These are phyloP conservation scores for Extremus antarcticus DNA, from an alignment of 495 filamentous ascomycete species.

Conservation along the genomic window DNA sequence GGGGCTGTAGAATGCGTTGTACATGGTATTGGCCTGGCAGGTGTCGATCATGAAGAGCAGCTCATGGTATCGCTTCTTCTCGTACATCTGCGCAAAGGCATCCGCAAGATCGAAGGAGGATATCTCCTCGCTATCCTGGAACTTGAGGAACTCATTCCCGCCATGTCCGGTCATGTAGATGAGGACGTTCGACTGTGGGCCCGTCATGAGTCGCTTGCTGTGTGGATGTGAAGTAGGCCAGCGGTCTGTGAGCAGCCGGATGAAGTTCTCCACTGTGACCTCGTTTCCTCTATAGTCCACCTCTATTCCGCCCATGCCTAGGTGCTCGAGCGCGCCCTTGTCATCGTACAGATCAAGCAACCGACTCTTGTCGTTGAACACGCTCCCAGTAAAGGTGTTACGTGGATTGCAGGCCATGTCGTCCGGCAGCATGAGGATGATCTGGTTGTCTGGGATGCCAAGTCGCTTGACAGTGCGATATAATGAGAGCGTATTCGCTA, in stretches of 20 bases:
- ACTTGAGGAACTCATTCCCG: constrained; percentile 97
- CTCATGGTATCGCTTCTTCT: constrained; percentile 93
- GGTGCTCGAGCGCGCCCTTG: constrained; percentile 37
- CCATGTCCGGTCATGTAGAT: constrained; percentile 99
- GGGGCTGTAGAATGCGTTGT: constrained; percentile 90
- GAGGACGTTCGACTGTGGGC: constrained; percentile 88
- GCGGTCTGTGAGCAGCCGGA: constrained; percentile 85
- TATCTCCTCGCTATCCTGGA: constrained; percentile 96
- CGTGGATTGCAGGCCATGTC: constrained; percentile 99
- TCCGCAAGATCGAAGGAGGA: constrained; percentile 91
- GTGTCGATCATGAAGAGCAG: constrained; percentile 99
- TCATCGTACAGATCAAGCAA: constrained; percentile 94
- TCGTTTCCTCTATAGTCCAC: constrained; percentile 98
- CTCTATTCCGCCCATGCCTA: constrained; percentile 51
- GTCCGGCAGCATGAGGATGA: constrained; percentile 98
- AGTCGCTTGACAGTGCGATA: constrained; percentile 98
- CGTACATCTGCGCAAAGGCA: constrained; percentile 99
- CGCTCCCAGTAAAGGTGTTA: constrained; percentile 93
- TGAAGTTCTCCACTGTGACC: constrained; percentile 98
- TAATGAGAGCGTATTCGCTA: constrained; percentile 93
- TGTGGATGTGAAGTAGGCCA: constrained; percentile 86
- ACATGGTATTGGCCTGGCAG: constrained; percentile 98
- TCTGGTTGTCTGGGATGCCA: constrained; percentile 95
- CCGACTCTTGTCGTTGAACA: constrained; percentile 96
- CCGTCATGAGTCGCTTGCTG: constrained; percentile 82